These are phyloP conservation scores for Apophysomyces variabilis DNA, from an alignment of 371 early-diverging fungal species.

Conservation along the genomic window DNA sequence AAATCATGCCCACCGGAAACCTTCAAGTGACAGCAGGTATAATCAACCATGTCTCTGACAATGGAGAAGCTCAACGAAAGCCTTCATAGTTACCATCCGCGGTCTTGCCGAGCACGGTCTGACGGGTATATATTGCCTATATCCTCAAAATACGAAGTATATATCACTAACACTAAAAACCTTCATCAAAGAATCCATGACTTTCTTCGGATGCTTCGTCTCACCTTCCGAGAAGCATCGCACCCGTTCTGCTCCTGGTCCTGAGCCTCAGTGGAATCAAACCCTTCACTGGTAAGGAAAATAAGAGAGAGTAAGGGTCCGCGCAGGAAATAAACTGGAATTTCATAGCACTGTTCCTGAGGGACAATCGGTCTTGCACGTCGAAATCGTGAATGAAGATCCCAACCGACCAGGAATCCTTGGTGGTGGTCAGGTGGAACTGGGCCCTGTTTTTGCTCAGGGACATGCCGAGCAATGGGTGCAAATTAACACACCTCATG, in stretches of 20 bases:
- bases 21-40: slow-evolving; percentile 10
- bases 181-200: slow-evolving; percentile 22
- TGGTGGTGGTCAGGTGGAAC: slow-evolving; percentile 31
- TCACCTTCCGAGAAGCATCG: slow-evolving; percentile 45
- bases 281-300: slow-evolving; percentile 33
- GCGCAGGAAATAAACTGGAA: not conserved
- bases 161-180: not conserved
- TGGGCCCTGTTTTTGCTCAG: slow-evolving; percentile 24
- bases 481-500: slow-evolving; percentile 22
- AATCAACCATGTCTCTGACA: not conserved
- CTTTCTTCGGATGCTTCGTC: slow-evolving; percentile 47
- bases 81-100: not conserved
- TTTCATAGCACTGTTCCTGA: slow-evolving; percentile 32
- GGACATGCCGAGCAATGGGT: slow-evolving; percentile 41
- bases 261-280: slow-evolving; percentile 45
- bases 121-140: not conserved
- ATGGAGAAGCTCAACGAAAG: not conserved
- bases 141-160: too few species aligned
- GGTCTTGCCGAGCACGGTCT: slow-evolving; percentile 2
- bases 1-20: not conserved
- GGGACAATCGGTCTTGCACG: slow-evolving; percentile 17
- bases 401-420: slow-evolving; percentile 36
- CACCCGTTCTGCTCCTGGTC: slow-evolving; percentile 36
- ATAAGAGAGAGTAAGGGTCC: not conserved
- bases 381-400: slow-evolving; percentile 47